A percentile compares a stretch with the other conserved stretches of the same genome.
Evolutionary conservation across 1,284 basidiomycete genomes (phyloP).

Genomic region (Cryptococcus hybrid): DNA sequence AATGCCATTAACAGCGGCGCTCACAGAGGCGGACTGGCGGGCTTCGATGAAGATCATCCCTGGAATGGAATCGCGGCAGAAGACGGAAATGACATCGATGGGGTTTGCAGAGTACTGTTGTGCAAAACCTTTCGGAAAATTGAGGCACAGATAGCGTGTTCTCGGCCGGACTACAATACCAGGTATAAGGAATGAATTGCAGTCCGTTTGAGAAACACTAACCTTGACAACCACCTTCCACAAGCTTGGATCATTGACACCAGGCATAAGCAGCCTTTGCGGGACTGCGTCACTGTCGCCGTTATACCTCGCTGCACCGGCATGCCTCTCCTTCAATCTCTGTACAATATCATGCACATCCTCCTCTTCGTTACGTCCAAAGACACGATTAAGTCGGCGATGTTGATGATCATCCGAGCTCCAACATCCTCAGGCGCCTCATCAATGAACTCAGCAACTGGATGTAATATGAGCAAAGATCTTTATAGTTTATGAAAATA

Average conservation of each 20-base stretch:
- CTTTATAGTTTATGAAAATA: neutral
- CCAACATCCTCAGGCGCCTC: constrained; percentile 66
- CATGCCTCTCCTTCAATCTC: constrained; percentile 78
- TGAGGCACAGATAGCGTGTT: constrained; percentile 89
- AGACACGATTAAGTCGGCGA: constrained; percentile 71
- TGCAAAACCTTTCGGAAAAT: constrained; percentile 82
- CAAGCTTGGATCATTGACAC: constrained; percentile 89
- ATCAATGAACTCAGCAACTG: constrained; percentile 68
- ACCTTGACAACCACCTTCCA: constrained; percentile 97
- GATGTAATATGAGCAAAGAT: constrained; percentile 9
- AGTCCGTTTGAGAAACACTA: constrained; percentile 25
- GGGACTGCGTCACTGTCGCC: constrained; percentile 93
- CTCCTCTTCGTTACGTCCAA: constrained; percentile 75
- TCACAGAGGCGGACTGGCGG: constrained; percentile 79
- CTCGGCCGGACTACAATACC: constrained; percentile 70
- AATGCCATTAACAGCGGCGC: constrained; percentile 80
- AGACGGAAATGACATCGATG: constrained; percentile 84
- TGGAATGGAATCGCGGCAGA: constrained; percentile 91
- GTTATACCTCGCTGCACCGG: constrained; percentile 67
- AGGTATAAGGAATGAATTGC: neutral
- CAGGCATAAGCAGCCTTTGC: constrained; percentile 94
- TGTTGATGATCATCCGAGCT: constrained; percentile 66
- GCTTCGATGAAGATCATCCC: constrained; percentile 98
- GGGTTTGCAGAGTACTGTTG: constrained; percentile 57
- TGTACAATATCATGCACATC: constrained; percentile 85